Percentiles rank a stretch among this genome's conserved stretches.
Evolutionary conservation across 2,329 filamentous ascomycete genomes (phyloP).

Genomic region (Cladophialophora chaetospira): DNA sequence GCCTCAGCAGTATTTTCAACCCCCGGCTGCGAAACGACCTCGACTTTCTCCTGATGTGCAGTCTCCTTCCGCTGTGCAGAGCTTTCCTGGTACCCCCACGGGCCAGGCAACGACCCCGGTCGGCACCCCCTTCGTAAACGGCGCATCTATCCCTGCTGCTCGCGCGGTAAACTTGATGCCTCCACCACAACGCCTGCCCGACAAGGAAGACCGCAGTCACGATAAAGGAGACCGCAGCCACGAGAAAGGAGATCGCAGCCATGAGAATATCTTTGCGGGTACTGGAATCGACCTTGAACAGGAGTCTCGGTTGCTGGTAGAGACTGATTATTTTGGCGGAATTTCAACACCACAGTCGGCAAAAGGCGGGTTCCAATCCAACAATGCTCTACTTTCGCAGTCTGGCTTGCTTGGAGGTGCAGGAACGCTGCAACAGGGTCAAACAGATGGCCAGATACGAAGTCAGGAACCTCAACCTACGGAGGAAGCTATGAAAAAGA

Average conservation of each 20-base stretch:
- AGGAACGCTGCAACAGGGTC: constrained; percentile 5
- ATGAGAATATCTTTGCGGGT: constrained; percentile 29
- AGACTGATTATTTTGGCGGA: constrained; percentile 24
- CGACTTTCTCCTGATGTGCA: constrained; percentile 68
- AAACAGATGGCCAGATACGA: constrained; percentile 9
- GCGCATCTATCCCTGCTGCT: constrained; percentile 53
- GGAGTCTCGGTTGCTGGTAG: constrained; percentile 27
- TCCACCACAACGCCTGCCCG: constrained; percentile 60
- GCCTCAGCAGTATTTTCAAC: constrained; percentile 40
- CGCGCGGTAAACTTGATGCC: constrained; percentile 56
- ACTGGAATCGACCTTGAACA: constrained; percentile 32
- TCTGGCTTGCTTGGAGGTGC: constrained; percentile 16
- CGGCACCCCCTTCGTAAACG: constrained; percentile 49
- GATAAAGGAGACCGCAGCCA: no score
- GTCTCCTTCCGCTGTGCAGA: constrained; percentile 56
- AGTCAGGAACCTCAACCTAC: constrained; percentile 18
- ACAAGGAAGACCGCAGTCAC: constrained; percentile 30
- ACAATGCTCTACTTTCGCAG: constrained; percentile 17
- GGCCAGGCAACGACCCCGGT: constrained; percentile 29
- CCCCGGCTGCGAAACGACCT: constrained; percentile 73
- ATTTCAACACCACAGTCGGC: constrained; percentile 16
- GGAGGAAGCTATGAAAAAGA: constrained; percentile 64
- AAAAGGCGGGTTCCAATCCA: constrained; percentile 18
- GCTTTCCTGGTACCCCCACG: constrained; percentile 41
- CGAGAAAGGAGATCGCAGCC: constrained; percentile 27